Base-by-base conservation (phyloP, 1,284 basidiomycete species). In the Rhodotorula sp. region DNA sequence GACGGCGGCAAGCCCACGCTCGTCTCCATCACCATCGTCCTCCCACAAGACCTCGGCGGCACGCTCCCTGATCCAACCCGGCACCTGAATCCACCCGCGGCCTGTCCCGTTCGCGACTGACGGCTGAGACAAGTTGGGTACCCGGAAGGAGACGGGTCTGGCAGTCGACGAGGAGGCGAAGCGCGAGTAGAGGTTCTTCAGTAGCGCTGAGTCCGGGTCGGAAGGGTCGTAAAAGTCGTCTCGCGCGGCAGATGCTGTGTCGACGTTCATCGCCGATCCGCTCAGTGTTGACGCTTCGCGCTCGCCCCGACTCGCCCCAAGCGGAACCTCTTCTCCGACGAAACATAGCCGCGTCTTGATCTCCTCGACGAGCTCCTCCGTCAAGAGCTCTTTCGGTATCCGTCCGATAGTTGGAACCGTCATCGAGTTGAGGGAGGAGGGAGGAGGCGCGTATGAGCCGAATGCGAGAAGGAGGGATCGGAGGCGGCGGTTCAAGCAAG, bases 31-130 rank as follows among this genome's bases (percentile, higher is more conserved):
- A n/a, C 90, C 90, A 4, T 88, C 60, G 10, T 53, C 87, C 77
- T 92, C 91, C 74, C 97, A 97, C 1, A 98, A 82, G 7, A 94
- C 85, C 78, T 99, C 95, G 5, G 91, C 88, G 0, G 90, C 90
- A 13, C 94, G 85, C 78, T 97, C 94, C 48, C 95, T 83, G 31
- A 98, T 84, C 95, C 96, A 99, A 0, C 94, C 94, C 0, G 95
- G 95, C 52, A 99, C 87, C 54, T 89, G 83, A 48, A 98, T 80
- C 0, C 88, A 89, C 0, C 91, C 92, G 15, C 65, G 59, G 2
- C 71, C 66, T 20, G 59, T 63, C 0, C 71, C 69, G 9, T 51
- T 44, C 31, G 62, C 26, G 0, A 63, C 34, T 7, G 54, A 28
- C 16, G 56, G 63, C 50, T 20, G n/a, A 16, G 47, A 46, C 16